Conservation (phyloP, 2,329 filamentous ascomycete genomes). For the Diaporthe australafricana region DNA sequence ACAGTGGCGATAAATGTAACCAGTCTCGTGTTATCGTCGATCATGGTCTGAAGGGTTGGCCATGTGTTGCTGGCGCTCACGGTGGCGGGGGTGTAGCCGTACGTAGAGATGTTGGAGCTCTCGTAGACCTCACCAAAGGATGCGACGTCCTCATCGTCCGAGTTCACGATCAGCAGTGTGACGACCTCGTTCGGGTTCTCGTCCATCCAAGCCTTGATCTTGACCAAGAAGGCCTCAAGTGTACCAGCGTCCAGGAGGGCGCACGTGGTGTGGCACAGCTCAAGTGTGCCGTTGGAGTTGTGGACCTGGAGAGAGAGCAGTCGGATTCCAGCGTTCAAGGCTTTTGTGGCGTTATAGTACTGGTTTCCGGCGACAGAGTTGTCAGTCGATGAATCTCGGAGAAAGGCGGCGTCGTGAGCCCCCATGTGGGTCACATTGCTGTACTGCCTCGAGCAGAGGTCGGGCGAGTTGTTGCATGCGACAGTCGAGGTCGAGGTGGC, state of each 20-base stretch:
- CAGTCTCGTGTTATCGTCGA: constrained; percentile 71
- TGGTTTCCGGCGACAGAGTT: constrained; percentile 78
- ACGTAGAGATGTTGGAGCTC: constrained; percentile 67
- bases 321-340: constrained; percentile 77
- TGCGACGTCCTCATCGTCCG: constrained; percentile 66
- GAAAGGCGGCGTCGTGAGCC: constrained; percentile 79
- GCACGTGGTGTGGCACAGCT: constrained; percentile 79
- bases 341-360: constrained; percentile 77
- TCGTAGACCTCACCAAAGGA: constrained; percentile 68
- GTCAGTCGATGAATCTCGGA: constrained; percentile 71
- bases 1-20: constrained; percentile 76
- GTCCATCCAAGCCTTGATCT: constrained; percentile 77
- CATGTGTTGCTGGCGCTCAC: constrained; percentile 61
- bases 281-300: constrained; percentile 66
- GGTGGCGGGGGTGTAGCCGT: constrained; percentile 68
- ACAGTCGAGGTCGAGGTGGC: constrained; percentile 47
- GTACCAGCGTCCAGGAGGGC: constrained; percentile 75
- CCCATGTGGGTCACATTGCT: constrained; percentile 83
- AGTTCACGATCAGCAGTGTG: constrained; percentile 79
- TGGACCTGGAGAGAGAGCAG: constrained; percentile 81
- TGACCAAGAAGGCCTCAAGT: constrained; percentile 71
- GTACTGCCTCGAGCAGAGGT: constrained; percentile 77
- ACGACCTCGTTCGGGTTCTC: constrained; percentile 79
- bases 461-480: constrained; percentile 85
- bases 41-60: constrained; percentile 80